Evolutionary conservation across 495 filamentous ascomycete genomes (phyloP).

Genomic region (Aspergillus biplanus): DNA sequence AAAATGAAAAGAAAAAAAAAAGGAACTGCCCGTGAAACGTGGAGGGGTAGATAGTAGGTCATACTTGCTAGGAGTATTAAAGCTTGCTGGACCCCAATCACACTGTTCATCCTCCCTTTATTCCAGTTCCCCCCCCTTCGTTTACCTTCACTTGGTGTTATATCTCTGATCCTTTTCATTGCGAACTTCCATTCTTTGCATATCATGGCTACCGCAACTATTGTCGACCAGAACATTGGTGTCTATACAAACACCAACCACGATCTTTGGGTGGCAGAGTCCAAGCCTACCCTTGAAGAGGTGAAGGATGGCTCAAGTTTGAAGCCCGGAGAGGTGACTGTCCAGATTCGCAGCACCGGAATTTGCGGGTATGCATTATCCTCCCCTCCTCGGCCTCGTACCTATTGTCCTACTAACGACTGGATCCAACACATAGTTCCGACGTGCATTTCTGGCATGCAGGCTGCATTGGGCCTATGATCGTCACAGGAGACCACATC

Average conservation of each 20-base stretch:
- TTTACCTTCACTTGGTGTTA: not conserved
- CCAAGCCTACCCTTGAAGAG: conserved; percentile 73
- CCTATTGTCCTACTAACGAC: conserved; percentile 17
- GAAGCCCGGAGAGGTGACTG: conserved; percentile 78
- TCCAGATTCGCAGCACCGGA: conserved; percentile 86
- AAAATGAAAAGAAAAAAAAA: conserved; percentile 7
- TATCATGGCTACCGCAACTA: conserved; percentile 43
- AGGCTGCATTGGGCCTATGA: conserved; percentile 92
- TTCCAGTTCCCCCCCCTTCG: conserved; percentile 15
- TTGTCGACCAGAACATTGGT: conserved; percentile 80
- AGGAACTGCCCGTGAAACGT: conserved; percentile 13
- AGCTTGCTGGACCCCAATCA: conserved; percentile 20
- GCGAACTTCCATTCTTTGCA: not conserved
- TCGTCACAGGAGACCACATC: conserved; percentile 83
- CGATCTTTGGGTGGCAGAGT: conserved; percentile 85
- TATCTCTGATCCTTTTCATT: conserved; percentile 7
- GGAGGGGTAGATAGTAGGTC: conserved; percentile 23
- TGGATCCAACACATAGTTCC: conserved; percentile 55
- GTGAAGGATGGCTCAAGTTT: conserved; percentile 71
- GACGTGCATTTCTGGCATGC: conserved; percentile 97
- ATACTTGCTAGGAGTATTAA: conserved; percentile 25
- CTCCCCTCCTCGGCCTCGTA: not conserved
- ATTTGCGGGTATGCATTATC: conserved; percentile 76
- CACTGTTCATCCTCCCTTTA: conserved; percentile 14
- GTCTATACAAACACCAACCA: conserved; percentile 93